phyloP scores from a whole-genome alignment of 306 rosid genomes.

The Leucaena leucocephala region DNA sequence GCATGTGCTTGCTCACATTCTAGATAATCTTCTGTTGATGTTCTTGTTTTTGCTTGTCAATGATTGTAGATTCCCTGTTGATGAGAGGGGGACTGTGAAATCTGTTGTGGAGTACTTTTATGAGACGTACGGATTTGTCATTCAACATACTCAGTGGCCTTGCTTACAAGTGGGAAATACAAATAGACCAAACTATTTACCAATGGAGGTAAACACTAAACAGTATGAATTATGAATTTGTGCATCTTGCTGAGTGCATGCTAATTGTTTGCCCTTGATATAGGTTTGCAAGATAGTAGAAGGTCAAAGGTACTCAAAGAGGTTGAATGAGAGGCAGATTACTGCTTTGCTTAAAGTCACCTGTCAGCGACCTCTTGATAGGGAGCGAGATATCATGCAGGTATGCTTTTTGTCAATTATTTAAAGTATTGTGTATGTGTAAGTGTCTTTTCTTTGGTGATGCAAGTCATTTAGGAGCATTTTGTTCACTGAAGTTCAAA shows the following conservation, averaged over 20 bases:
- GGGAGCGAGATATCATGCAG: conserved; percentile 86
- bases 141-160: conserved; percentile 94
- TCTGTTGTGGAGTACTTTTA: conserved; percentile 89
- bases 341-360: conserved; percentile 89
- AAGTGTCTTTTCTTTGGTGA: neutral
- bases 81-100: conserved; percentile 89
- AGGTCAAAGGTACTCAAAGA: conserved; percentile 89
- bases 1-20: neutral
- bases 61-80: conserved; percentile 83
- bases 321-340: conserved; percentile 86
- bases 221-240: neutral
- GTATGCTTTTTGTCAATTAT: conserved; percentile 34
- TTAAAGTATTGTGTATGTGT: neutral
- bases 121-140: conserved; percentile 85
- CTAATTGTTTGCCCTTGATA: conserved; percentile 32
- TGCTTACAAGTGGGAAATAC: conserved; percentile 94
- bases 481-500: neutral
- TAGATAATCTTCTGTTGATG: conserved; percentile 17
- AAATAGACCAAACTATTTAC: conserved; percentile 89
- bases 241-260: neutral
- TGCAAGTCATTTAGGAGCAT: neutral
- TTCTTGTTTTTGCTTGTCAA: conserved; percentile 9
- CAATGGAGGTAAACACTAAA: conserved; percentile 75
- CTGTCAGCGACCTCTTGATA: conserved; percentile 90
- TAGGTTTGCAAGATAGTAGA: conserved; percentile 97